Evolutionary conservation across 1,139 yeast genomes (phyloP).

Genomic region (Zygoascus sp.): DNA sequence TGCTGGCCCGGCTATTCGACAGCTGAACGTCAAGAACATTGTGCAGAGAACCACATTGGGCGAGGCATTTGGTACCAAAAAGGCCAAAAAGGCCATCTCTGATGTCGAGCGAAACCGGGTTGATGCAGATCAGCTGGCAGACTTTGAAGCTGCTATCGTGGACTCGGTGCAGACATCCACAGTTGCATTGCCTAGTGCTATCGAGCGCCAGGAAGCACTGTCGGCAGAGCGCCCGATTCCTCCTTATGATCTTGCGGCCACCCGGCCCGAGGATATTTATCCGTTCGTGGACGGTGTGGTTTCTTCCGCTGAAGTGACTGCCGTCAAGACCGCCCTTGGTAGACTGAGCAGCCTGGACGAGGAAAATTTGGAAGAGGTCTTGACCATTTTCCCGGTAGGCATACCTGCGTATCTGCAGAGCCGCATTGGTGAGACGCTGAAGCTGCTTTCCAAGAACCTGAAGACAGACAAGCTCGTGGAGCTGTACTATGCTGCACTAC

Average conservation of each 20-base stretch:
- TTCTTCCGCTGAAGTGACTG: constrained; percentile 59
- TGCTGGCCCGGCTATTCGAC: constrained; percentile 60
- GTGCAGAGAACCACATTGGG: constrained; percentile 80
- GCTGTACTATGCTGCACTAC: constrained; percentile 70
- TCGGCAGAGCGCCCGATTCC: constrained; percentile 81
- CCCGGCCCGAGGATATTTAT: constrained; percentile 75
- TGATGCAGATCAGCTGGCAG: constrained; percentile 75
- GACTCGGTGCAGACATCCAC: constrained; percentile 74
- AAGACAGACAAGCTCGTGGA: constrained; percentile 60
- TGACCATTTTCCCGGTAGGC: constrained; percentile 51
- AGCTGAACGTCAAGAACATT: constrained; percentile 37
- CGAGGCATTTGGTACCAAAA: constrained; percentile 95
- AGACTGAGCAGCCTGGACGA: neutral
- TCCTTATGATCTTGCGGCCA: constrained; percentile 65
- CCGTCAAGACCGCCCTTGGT: constrained; percentile 54
- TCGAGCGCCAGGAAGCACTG: constrained; percentile 50
- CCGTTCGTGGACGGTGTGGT: constrained; percentile 61
- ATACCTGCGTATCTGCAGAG: constrained; percentile 52
- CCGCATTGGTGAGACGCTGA: constrained; percentile 29
- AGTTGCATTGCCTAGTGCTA: constrained; percentile 64
- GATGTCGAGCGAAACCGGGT: constrained; percentile 78
- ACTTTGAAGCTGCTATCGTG: constrained; percentile 72
- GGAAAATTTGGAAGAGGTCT: constrained; percentile 1
- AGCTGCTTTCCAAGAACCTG: constrained; percentile 39
- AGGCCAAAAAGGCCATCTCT: constrained; percentile 85